Evolutionary conservation across 805 yeast species (phyloP), one percentile per base, ranked within the genome.

Genomic region (Ogataea sp.): DNA sequence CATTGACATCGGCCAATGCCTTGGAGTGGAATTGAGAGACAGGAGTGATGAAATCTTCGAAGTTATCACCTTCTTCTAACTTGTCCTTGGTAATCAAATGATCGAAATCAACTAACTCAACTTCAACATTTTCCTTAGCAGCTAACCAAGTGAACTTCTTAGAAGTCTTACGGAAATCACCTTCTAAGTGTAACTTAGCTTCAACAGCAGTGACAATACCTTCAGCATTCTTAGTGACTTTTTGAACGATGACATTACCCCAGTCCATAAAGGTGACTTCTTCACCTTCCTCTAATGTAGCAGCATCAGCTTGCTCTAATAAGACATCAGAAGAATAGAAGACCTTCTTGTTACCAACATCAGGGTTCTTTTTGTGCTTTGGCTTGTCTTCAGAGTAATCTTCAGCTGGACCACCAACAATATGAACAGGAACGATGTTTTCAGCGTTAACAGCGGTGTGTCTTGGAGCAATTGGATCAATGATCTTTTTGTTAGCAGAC

Each of bases 231-330:
- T 75, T 80, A 58, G 65, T 65, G 56, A 89, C 73, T 59, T 77
- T 76, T 48, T 82, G 75, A 48, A 89, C 68, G 49, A 90, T 83
- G 42, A 79, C 83, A 61, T 90, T 90, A 73, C 97, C 97, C 97
- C 97, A 90, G 66, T 90, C 97, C 97, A 90, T 90, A 55, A 90
- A 75, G n/a, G 97, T 90, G 46, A 89, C 71, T 68, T 90, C 97
- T 67, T 90, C 97, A 47, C 83, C 85, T 32, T 78, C 90, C 49
- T 72, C 78, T 33, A 71, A 61, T 7, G 67, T 51, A 44, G 81
- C 69, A 34, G 89, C 80, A 64, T 90, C 97, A 23, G 71, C 90
- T 67, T 85, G 95, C 58, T 89, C 97, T 53, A 90, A 70, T 51
- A 86, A 65, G 34, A 84, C 70, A 39, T 77, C 67, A 43, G 77